These are phyloP conservation scores for Hypomyces rosellus DNA, from an alignment of 2,329 filamentous ascomycete genomes.

Conservation along the genomic window DNA sequence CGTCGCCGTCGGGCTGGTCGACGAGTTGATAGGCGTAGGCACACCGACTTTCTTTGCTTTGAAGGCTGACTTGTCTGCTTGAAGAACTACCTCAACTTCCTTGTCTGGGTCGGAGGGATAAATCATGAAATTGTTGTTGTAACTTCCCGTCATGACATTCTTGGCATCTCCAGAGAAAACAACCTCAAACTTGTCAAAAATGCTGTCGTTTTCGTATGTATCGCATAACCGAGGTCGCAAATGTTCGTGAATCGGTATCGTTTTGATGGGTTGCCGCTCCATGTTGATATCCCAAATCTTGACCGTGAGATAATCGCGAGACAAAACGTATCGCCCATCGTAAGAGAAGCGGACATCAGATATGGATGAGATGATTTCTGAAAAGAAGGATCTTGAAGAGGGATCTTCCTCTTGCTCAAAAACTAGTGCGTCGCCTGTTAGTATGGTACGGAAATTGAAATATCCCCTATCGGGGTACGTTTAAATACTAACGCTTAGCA, in stretches of 20 bases:
- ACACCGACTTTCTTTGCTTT: conserved; percentile 99
- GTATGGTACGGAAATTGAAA: too few species aligned
- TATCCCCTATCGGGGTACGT: not conserved
- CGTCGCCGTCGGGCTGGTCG: conserved; percentile 62
- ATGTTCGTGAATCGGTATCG: conserved; percentile 97
- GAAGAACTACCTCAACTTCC: conserved; percentile 93
- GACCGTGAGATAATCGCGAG: conserved; percentile 94
- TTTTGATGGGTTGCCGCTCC: conserved; percentile 96
- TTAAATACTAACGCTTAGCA: conserved; percentile 64
- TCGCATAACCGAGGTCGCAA: conserved; percentile 90
- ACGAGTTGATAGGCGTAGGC: conserved; percentile 88
- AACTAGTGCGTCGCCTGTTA: conserved; percentile 46
- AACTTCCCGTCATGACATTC: conserved; percentile 99
- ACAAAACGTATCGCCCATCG: conserved; percentile 94
- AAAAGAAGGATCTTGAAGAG: conserved; percentile 96
- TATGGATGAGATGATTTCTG: conserved; percentile 98
- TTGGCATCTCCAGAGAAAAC: conserved; percentile 97
- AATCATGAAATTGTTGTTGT: conserved; percentile 99
- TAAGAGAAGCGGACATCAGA: conserved; percentile 97
- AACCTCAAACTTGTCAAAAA: conserved; percentile 99
- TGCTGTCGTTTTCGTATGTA: conserved; percentile 98
- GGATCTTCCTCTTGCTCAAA: conserved; percentile 99
- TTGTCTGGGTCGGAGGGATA: conserved; percentile 94
- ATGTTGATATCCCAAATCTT: conserved; percentile 99
- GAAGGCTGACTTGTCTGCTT: conserved; percentile 98